These are phyloP conservation scores for Cercis canadensis DNA, from an alignment of 306 rosid genomes.

Conservation along the genomic window DNA sequence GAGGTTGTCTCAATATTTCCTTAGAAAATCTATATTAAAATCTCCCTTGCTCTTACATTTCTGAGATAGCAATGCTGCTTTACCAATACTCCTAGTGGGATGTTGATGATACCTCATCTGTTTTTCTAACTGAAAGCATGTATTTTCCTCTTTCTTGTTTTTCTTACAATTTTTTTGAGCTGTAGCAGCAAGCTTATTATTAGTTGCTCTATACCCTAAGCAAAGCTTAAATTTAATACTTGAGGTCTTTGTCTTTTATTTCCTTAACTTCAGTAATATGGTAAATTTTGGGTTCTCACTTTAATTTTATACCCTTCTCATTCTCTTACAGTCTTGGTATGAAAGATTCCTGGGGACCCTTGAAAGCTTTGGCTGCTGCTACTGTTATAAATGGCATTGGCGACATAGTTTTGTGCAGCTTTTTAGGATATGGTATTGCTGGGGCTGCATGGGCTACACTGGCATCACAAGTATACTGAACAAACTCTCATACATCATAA, in stretches of 20 bases:
- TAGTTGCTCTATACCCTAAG: conserved; percentile 21
- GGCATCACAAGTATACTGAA: conserved; percentile 49
- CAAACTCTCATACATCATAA: conserved; percentile 32
- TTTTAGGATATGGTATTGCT: conserved; percentile 53
- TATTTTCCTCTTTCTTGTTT: conserved; percentile 15
- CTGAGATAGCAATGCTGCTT: conserved; percentile 14
- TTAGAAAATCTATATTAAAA: conserved; percentile 7
- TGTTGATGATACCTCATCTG: neutral
- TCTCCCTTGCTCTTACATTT: conserved; percentile 16
- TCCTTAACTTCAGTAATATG: conserved; percentile 23
- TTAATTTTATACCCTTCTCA: conserved; percentile 10
- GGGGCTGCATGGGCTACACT: conserved; percentile 62
- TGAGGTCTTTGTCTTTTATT: neutral
- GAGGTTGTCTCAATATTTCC: conserved; percentile 9
- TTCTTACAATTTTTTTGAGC: conserved; percentile 8
- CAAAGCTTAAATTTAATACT: conserved; percentile 15
- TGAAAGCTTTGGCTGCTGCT: conserved; percentile 59
- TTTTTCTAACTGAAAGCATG: conserved; percentile 10
- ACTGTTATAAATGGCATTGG: conserved; percentile 48
- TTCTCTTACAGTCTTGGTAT: conserved; percentile 51
- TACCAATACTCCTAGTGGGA: neutral
- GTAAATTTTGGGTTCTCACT: conserved; percentile 19
- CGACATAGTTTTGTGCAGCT: conserved; percentile 47
- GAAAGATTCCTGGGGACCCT: conserved; percentile 67
- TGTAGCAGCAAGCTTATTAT: conserved; percentile 16